Base-by-base conservation (phyloP, 1,284 basidiomycete genomes). In the Rhodotorula sp. region DNA sequence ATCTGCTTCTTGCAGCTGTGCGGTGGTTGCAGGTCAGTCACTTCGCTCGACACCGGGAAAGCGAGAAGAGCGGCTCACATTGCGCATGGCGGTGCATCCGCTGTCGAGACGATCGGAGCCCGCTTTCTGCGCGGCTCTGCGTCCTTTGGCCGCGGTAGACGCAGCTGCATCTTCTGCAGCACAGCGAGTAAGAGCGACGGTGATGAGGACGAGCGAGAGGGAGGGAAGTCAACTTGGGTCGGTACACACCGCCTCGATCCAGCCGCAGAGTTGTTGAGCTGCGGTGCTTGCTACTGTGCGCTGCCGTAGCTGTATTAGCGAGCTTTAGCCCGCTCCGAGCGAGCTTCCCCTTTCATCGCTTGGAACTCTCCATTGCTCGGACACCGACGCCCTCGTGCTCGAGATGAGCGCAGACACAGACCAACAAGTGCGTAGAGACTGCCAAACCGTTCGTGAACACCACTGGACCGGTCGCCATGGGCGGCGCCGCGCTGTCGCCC, bases 1-100 rank as follows among this genome's bases (percentile, higher is more conserved):
- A 90, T 85, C 78, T 91, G 89, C 77, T 88, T 85, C 53, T 84
- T 84, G 82, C 91, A 92, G 79, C 91, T 92, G 72, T 12, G 27
- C 19, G n/a, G 25, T 23, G 10, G 17, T 2, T 2, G 17, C 16
- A 21, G 14, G 49, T 17, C 34, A 45, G 42, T 17, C 23, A 10
- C n/a, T 19, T 21, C n/a, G 14, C 27, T 19, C 23, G 16, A 17
- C 34, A 14, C 17, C 54, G 8, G 19, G 55, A 42, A 4, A 34
- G 34, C 34, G 34, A 7, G n/a, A 41, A 17, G 52, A 48, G 46
- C 8, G 54, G 25, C 70, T 25, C 55, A 68, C 70, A 72, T 63
- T 27, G 59, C 70, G 50, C 70, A 72, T 25, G 67, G 61, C 0
- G 66, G 50, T 17, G 52, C 52, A 56, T 62, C 63, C 10, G 70